Percentiles rank a stretch among this genome's conserved stretches.
Evolutionary conservation across 306 rosid species (phyloP).

Genomic region (Trichosanthes truncata): DNA sequence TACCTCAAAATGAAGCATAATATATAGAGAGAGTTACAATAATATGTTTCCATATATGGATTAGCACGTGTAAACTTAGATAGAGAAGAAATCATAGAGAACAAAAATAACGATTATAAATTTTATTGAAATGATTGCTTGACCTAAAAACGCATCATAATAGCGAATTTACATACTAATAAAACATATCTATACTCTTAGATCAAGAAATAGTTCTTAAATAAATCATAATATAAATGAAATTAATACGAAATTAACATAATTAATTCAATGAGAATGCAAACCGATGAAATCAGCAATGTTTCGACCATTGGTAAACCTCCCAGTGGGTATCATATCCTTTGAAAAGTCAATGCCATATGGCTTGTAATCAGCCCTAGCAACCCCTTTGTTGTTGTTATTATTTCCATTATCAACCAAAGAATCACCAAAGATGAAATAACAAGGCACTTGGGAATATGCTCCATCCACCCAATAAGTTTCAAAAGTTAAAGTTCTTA

Average conservation of each 20-base stretch:
- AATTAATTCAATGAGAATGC: neutral
- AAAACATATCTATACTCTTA: too few relatives aligned
- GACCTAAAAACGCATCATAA: too few relatives aligned
- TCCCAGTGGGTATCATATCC: constrained; percentile 30
- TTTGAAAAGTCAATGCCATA: constrained; percentile 43
- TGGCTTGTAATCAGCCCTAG: constrained; percentile 30
- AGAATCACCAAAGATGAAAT: constrained; percentile 51
- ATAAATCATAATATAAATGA: too few relatives aligned
- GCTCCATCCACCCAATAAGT: constrained; percentile 5
- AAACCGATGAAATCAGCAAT: constrained; percentile 22
- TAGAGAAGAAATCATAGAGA: too few relatives aligned
- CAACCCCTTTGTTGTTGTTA: constrained; percentile 20
- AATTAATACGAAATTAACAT: neutral
- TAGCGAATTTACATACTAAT: too few relatives aligned
- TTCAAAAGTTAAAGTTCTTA: neutral
- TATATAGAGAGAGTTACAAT: too few relatives aligned
- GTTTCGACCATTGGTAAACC: constrained; percentile 39
- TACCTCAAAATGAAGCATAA: too few relatives aligned
- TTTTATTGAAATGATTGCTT: neutral
- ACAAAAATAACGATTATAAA: too few relatives aligned
- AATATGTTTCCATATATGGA: neutral
- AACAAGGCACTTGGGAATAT: constrained; percentile 22
- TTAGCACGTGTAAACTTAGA: too few relatives aligned
- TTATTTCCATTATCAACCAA: constrained; percentile 48
- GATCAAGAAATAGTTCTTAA: too few relatives aligned